phyloP scores from a whole-genome alignment of 1,139 yeast genomes.

The Kodamaea arcana region DNA sequence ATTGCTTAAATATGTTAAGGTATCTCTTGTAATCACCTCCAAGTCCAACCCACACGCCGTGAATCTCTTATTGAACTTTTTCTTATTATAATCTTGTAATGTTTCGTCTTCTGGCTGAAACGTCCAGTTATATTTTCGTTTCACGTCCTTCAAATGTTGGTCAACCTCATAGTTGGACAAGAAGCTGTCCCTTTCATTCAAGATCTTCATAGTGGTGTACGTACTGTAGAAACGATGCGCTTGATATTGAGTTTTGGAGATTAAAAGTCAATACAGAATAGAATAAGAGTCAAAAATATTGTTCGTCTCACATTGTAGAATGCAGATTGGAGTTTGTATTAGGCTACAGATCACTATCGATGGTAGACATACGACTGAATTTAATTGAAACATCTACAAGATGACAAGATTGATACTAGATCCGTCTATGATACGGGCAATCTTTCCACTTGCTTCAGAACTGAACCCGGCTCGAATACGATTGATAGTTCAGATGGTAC shows the following conservation, averaged over 20 bases:
- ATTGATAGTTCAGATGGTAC: conserved; percentile 27
- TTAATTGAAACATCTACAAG: too few relatives aligned
- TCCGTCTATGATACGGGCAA: conserved; percentile 18
- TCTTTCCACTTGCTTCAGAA: conserved; percentile 22
- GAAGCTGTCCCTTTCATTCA: conserved; percentile 54
- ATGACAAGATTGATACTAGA: conserved; percentile 31
- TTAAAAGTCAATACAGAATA: too few relatives aligned
- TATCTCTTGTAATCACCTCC: conserved; percentile 68
- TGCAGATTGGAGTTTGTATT: too few relatives aligned
- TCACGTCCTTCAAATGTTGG: conserved; percentile 53
- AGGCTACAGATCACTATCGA: too few relatives aligned
- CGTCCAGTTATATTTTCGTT: conserved; percentile 44
- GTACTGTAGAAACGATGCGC: too few relatives aligned
- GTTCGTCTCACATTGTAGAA: too few relatives aligned
- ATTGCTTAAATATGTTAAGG: conserved; percentile 45
- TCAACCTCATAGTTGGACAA: conserved; percentile 71
- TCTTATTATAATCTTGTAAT: conserved; percentile 17
- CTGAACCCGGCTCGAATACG: conserved; percentile 22
- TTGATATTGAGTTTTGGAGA: too few relatives aligned
- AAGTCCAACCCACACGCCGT: conserved; percentile 45
- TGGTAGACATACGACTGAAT: too few relatives aligned
- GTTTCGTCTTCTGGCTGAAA: conserved; percentile 37
- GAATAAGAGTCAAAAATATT: too few relatives aligned
- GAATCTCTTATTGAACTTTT: conserved; percentile 38
- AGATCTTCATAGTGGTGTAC: conserved; percentile 47